Base-by-base conservation (phyloP, 2,329 filamentous ascomycete species). In the Annulohypoxylon truncatum region DNA sequence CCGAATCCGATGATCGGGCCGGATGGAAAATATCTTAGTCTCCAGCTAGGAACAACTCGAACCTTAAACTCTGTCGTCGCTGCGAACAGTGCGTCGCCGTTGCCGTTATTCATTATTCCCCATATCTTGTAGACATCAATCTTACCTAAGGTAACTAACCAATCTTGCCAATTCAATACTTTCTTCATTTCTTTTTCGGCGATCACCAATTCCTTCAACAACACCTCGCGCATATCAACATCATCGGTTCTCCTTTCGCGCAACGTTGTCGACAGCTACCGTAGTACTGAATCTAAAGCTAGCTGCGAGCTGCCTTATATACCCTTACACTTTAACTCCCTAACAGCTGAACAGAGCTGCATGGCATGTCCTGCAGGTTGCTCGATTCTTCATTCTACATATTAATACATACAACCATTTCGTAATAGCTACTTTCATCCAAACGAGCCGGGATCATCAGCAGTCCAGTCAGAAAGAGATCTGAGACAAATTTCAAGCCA, bases 321-420 rank as follows among this genome's bases (percentile, higher is more conserved):
- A 42, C 35, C n/a, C n/a, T n/a, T n/a, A n/a, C n/a, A 35, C 35
- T n/a, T 15, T 38, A 15, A 38, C 38, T 6, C 18, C 38, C 18
- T 22, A 42, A 42, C 38, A 42, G 38, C 38, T 42, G 38, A 58
- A 57, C 28, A 44, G 29, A 48, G 54, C 60, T 70, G 68, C 65
- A 70, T 70, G 66, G 66, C 68, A 70, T 66, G 53, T 40, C 15
- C 62, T 68, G 68, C 68, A 70, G 54, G 65, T 70, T 66, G 62
- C 59, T 66, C 65, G 35, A 63, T 66, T 59, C 54, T 47, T 60
- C 59, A 60, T 66, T 56, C 59, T 55, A 58, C 61, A 63, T 66
- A 68, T 66, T 68, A 70, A 68, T 42, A 42, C 38, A 68, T 68
- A 57, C 62, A 24, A 57, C 61, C 51, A 63, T 63, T 46, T 54